phyloP scores from a whole-genome alignment of 2,329 filamentous ascomycete species.

The Alternaria sp. region DNA sequence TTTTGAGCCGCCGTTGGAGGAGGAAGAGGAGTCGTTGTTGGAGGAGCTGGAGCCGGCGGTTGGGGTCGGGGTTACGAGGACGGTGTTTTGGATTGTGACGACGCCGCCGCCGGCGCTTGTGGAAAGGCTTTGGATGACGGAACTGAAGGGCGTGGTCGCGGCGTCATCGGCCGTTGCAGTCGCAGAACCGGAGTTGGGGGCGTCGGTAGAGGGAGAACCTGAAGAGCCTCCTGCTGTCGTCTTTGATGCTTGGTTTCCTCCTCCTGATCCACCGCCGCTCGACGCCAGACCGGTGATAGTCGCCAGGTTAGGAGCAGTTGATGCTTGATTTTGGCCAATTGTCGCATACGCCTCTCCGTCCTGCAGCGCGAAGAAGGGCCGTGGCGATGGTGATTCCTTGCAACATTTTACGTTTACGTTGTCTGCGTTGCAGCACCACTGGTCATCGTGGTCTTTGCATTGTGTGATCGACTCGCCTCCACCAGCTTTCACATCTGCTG shows the following conservation, averaged over 20 bases:
- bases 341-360: conserved; percentile 43
- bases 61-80: conserved; percentile 21
- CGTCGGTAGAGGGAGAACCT: conserved; percentile 4
- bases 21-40: not conserved
- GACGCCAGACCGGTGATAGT: conserved; percentile 34
- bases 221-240: conserved; percentile 15
- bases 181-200: not conserved
- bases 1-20: conserved; percentile 9
- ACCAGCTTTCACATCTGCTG: conserved; percentile 24
- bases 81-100: conserved; percentile 28
- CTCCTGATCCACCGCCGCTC: conserved; percentile 9
- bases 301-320: conserved; percentile 26
- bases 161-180: not conserved
- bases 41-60: conserved; percentile 3
- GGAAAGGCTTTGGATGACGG: conserved; percentile 29
- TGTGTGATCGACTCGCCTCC: conserved; percentile 44
- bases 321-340: conserved; percentile 31
- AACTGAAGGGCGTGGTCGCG: conserved; percentile 26
- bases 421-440: conserved; percentile 48
- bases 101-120: conserved; percentile 30
- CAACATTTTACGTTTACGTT: conserved; percentile 38
- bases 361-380: conserved; percentile 42
- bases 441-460: conserved; percentile 39
- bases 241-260: conserved; percentile 14
- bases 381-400: conserved; percentile 34